Base-by-base conservation (phyloP, 2,329 filamentous ascomycete species). In the Nannizziopsis barbatae region DNA sequence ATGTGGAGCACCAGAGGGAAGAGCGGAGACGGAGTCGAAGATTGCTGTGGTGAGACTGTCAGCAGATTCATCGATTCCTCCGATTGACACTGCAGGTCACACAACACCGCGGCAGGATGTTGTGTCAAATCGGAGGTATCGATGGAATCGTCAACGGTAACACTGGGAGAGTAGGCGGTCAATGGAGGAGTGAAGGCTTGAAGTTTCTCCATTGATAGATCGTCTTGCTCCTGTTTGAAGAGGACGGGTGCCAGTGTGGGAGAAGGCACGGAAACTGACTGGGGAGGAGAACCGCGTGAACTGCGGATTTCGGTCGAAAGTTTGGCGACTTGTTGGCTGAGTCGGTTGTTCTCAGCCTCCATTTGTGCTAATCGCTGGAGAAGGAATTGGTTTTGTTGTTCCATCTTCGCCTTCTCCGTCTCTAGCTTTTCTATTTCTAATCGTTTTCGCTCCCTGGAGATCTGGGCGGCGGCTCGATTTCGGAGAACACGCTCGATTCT, bases 41-140 rank as follows among this genome's bases (percentile, higher is more conserved):
- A 67, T 61, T 30, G 66, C 60, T 53, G 69, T 61, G 44, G 62
- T 58, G 53, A 59, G 57, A 51, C 71, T 68, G 67, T 71, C 73
- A 70, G 76, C 33, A n/a, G 45, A 61, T 62, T 60, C 63, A 60
- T 67, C 68, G 65, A 69, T 58, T 58, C 77, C 75, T 73, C 79
- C 84, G 85, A 90, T 83, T 80, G 92, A 96, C 92, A 98, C 92
- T 84, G 92, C 92, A 94, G 92, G 92, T 95, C 92, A 71, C 84
- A 96, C 92, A 96, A 95, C 90, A 95, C 83, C 89, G 79, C 92
- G 77, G 92, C 92, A 96, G 92, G 89, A 95, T 93, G 89, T 95
- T 95, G 92, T 95, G 89, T 92, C 92, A 80, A 73, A 78, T 93
- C 86, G 80, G 85, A 77, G 72, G 83, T 77, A 72, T 72, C 66